Evolutionary conservation across 495 filamentous ascomycete species (phyloP).

Genomic region (Penicillium paxilli): DNA sequence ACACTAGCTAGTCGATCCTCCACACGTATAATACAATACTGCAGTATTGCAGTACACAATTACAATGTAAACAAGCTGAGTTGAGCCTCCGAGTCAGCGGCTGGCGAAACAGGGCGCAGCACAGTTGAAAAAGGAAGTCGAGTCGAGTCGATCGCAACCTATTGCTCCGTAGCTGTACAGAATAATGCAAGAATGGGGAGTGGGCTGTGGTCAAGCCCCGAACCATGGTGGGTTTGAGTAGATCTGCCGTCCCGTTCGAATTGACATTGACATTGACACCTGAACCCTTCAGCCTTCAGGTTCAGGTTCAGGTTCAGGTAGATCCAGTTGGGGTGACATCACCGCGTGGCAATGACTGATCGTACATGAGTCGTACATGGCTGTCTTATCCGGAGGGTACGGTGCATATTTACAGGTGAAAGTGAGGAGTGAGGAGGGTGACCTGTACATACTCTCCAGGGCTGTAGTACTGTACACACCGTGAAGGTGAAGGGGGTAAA

Average conservation of each 20-base stretch:
- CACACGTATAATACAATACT: too few relatives aligned
- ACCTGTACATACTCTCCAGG: background rate
- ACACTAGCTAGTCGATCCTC: too few relatives aligned
- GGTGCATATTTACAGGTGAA: background rate
- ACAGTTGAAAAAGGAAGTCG: too few relatives aligned
- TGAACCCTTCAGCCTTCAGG: background rate
- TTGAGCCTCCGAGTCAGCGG: too few relatives aligned
- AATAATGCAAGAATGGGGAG: too few relatives aligned
- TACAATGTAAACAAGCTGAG: too few relatives aligned
- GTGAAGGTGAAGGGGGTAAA: slow-evolving; percentile 3
- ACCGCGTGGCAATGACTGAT: background rate
- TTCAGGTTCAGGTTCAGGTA: background rate
- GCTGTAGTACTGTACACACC: background rate
- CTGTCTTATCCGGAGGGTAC: background rate
- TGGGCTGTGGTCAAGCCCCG: background rate
- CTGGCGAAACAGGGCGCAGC: too few relatives aligned
- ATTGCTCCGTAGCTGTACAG: too few relatives aligned
- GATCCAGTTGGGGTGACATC: slow-evolving; percentile 2
- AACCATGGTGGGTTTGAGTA: slow-evolving; percentile 4
- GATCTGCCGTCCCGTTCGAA: background rate
- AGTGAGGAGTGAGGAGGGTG: too few relatives aligned
- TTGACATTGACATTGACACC: background rate
- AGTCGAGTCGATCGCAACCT: too few relatives aligned
- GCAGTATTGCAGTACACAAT: too few relatives aligned
- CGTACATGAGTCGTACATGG: background rate